Percentiles rank a stretch among this genome's conserved stretches.
Conservation (phyloP, 495 filamentous ascomycete genomes). For the Cercophora sp. region DNA sequence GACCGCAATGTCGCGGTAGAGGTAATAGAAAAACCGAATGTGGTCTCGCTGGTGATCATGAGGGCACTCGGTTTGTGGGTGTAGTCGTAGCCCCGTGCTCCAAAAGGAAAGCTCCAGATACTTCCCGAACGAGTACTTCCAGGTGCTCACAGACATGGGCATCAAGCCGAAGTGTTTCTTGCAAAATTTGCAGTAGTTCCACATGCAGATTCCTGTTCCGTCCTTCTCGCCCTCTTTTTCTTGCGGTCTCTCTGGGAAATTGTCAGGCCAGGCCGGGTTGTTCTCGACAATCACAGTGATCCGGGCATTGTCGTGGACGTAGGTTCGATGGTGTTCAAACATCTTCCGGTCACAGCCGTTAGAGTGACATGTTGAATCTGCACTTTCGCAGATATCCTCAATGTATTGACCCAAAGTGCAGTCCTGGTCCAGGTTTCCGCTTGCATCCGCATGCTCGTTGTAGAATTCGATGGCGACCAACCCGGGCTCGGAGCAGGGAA, state of each 20-base stretch:
- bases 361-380: slow-evolving; percentile 68
- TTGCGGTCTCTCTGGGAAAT: slow-evolving; percentile 42
- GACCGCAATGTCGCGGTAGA: slow-evolving; percentile 65
- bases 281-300: slow-evolving; percentile 84
- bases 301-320: slow-evolving; percentile 93
- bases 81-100: slow-evolving; percentile 76
- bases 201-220: slow-evolving; percentile 83
- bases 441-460: slow-evolving; percentile 71
- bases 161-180: slow-evolving; percentile 82
- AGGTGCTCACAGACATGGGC: slow-evolving; percentile 91
- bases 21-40: slow-evolving; percentile 85
- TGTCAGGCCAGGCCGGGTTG: slow-evolving; percentile 41
- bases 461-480: slow-evolving; percentile 86
- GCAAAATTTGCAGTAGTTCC: slow-evolving; percentile 92
- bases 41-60: slow-evolving; percentile 93
- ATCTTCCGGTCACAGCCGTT: slow-evolving; percentile 86
- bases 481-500: slow-evolving; percentile 88
- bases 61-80: slow-evolving; percentile 72
- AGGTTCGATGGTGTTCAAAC: slow-evolving; percentile 92
- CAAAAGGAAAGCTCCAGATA: slow-evolving; percentile 96
- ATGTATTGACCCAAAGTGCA: slow-evolving; percentile 94
- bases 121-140: slow-evolving; percentile 98
- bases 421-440: slow-evolving; percentile 66
- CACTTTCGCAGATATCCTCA: slow-evolving; percentile 77
- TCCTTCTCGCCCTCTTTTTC: slow-evolving; percentile 34